Conservation (phyloP, 139 green algal species). For the Axilococcus clingmanii region DNA sequence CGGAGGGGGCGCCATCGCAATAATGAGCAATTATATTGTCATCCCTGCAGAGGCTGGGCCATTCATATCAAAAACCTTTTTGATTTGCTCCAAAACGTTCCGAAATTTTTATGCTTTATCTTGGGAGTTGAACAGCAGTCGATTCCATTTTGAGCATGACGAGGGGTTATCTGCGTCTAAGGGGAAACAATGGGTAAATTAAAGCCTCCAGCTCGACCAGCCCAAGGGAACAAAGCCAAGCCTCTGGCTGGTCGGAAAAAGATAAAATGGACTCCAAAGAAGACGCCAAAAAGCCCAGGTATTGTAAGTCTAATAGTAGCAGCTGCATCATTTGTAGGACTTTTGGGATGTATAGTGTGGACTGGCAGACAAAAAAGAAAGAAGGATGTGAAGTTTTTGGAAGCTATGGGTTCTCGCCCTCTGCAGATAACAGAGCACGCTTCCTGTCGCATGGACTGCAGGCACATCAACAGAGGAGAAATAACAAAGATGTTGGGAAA, state of each 20-base stretch:
- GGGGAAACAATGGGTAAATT: not conserved
- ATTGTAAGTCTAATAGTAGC: constrained; percentile 4
- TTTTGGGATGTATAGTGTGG: not conserved
- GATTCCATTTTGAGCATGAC: not conserved
- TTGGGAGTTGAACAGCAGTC: no score
- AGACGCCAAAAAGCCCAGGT: constrained; percentile 2
- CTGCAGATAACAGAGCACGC: constrained; percentile 34
- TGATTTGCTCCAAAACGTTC: no score
- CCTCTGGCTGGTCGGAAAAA: not conserved
- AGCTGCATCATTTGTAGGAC: constrained; percentile 2
- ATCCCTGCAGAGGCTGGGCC: no score
- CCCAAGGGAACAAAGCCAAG: not conserved
- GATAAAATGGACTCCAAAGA: not conserved
- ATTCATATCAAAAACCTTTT: no score
- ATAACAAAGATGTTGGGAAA: constrained; percentile 11
- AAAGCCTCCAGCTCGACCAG: not conserved
- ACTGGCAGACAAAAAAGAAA: constrained; percentile 3
- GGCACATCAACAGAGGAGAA: constrained; percentile 20
- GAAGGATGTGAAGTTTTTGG: constrained; percentile 10
- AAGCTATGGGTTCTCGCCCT: constrained; percentile 11
- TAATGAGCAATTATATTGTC: no score
- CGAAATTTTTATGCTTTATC: no score
- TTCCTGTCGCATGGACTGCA: constrained; percentile 40
- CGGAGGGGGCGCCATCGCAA: no score
- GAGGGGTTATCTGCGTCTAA: not conserved